These are phyloP conservation scores for Beauveria australis DNA, from an alignment of 2,329 filamentous ascomycete species.

Conservation along the genomic window DNA sequence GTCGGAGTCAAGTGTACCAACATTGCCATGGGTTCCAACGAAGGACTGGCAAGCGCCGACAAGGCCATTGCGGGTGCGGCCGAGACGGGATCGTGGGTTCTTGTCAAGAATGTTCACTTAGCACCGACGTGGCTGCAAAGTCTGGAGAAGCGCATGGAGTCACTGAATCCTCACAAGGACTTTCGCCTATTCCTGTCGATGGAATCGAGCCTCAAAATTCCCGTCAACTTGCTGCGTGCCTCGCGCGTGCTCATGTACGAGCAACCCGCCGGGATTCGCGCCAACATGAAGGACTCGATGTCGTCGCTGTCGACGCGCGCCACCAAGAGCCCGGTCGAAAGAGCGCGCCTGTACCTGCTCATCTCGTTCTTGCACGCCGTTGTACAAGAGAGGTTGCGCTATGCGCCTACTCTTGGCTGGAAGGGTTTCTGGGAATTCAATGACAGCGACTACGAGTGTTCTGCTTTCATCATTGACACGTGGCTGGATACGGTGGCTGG, in stretches of 20 bases:
- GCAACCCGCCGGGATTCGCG: conserved; percentile 89
- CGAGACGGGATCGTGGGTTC: conserved; percentile 86
- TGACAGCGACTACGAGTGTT: conserved; percentile 98
- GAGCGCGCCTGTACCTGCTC: conserved; percentile 79
- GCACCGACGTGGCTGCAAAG: conserved; percentile 95
- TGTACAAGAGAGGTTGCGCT: conserved; percentile 87
- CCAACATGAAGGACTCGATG: conserved; percentile 98
- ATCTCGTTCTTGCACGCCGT: conserved; percentile 94
- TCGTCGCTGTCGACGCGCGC: conserved; percentile 70
- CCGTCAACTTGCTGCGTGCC: conserved; percentile 87
- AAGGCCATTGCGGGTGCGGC: conserved; percentile 92
- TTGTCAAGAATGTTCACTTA: conserved; percentile 98
- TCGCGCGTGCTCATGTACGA: conserved; percentile 96
- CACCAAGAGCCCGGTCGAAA: conserved; percentile 79
- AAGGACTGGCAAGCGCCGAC: conserved; percentile 85
- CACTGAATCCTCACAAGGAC: conserved; percentile 84
- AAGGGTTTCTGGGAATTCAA: conserved; percentile 99
- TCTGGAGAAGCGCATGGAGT: conserved; percentile 92
- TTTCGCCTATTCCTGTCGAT: conserved; percentile 97
- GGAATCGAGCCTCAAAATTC: conserved; percentile 95
- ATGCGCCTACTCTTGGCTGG: conserved; percentile 91
- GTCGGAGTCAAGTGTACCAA: conserved; percentile 79
- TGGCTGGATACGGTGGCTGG: conserved; percentile 82
- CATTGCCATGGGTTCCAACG: conserved; percentile 98
- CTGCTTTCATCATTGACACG: conserved; percentile 86